Evolutionary conservation across 2,329 filamentous ascomycete species (phyloP).

Genomic region (Pseudomassariella vexata): DNA sequence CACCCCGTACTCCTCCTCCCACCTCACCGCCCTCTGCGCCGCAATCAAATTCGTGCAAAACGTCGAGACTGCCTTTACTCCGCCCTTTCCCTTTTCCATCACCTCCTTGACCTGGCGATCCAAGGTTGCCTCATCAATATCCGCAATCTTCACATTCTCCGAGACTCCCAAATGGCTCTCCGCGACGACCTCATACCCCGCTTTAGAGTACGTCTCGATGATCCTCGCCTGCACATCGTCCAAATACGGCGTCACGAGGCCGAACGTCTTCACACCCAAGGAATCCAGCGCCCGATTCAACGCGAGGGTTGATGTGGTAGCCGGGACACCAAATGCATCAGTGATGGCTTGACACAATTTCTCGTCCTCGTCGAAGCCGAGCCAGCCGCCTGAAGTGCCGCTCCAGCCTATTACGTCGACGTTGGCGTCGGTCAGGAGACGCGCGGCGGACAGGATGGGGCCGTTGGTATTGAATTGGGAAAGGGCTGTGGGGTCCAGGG

Average conservation of each 20-base stretch:
- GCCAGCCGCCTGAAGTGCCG: conserved; percentile 30
- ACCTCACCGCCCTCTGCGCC: conserved; percentile 28
- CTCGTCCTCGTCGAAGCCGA: conserved; percentile 33
- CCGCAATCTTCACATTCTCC: conserved; percentile 31
- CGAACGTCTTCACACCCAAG: conserved; percentile 21
- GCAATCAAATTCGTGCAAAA: conserved; percentile 38
- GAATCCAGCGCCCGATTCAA: conserved; percentile 27
- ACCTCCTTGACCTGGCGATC: conserved; percentile 18
- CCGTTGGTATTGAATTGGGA: conserved; percentile 22
- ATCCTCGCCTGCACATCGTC: conserved; percentile 32
- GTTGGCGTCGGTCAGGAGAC: conserved; percentile 28
- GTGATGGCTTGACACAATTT: conserved; percentile 30
- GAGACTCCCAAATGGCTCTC: conserved; percentile 27
- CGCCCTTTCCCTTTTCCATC: conserved; percentile 18
- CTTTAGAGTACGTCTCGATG: conserved; percentile 23
- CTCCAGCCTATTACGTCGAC: conserved; percentile 33
- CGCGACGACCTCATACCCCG: conserved; percentile 25
- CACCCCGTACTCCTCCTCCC: conserved; percentile 30
- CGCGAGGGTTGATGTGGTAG: conserved; percentile 34
- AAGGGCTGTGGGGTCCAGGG: conserved; percentile 23
- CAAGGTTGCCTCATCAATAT: conserved; percentile 19
- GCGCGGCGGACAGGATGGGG: conserved; percentile 25
- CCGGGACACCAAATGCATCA: conserved; percentile 28
- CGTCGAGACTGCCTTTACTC: conserved; percentile 28
- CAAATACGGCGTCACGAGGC: conserved; percentile 35